Percentiles rank a stretch among this genome's conserved stretches.
These are phyloP conservation scores for Balakata baccata DNA, from an alignment of 345 rosid genomes.

Conservation along the genomic window DNA sequence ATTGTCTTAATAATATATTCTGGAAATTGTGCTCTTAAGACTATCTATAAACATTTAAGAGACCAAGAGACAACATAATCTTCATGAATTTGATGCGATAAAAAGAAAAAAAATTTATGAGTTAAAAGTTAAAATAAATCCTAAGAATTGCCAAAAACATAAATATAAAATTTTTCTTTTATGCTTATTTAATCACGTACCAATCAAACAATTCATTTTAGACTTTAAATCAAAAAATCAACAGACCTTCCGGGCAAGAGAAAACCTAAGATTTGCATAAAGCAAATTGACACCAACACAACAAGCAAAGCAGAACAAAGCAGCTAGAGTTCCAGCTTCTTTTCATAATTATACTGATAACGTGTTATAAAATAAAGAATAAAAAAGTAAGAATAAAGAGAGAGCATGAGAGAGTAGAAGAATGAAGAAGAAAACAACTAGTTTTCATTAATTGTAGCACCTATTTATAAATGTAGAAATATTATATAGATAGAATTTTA, in stretches of 20 bases:
- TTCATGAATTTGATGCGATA: not conserved
- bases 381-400: no score
- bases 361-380: no score
- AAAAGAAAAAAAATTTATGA: not conserved
- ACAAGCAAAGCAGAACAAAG: slow-evolving; percentile 66
- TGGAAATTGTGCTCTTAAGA: no score
- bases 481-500: no score
- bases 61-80: no score
- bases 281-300: slow-evolving; percentile 72
- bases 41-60: no score
- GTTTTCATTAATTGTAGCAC: no score
- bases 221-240: not conserved
- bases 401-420: no score
- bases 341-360: no score
- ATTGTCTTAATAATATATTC: no score
- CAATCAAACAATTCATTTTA: not conserved
- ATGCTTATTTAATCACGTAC: not conserved
- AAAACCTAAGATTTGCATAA: slow-evolving; percentile 47
- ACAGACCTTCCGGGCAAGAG: slow-evolving; percentile 61
- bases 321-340: slow-evolving; percentile 78
- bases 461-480: no score
- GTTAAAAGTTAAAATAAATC: not conserved
- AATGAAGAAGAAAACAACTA: no score
- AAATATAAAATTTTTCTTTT: not conserved
- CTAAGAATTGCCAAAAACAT: not conserved